A percentile compares a stretch with the other conserved stretches of the same genome.
phyloP scores from a whole-genome alignment of 331 rosid genomes.

The Rosa hybrid region DNA sequence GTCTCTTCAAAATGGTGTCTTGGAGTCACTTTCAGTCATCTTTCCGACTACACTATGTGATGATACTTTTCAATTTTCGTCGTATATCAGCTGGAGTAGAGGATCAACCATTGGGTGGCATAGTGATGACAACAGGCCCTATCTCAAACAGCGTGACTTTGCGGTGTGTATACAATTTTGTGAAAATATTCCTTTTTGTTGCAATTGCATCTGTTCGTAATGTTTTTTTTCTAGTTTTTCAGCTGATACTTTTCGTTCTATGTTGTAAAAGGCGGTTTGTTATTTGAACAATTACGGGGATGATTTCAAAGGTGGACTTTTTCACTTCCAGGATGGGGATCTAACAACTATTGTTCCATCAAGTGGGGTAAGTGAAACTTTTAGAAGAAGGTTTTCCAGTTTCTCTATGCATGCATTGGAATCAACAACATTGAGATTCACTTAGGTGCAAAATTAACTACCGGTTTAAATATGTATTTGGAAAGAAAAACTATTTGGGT shows the following conservation, averaged over 20 bases:
- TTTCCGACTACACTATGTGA: slow-evolving; percentile 6
- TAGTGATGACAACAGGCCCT: slow-evolving; percentile 90
- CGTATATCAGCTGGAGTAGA: slow-evolving; percentile 67
- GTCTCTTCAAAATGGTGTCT: neutral
- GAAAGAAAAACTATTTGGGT: neutral
- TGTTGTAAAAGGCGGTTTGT: slow-evolving; percentile 79
- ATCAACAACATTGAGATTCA: neutral
- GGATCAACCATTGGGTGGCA: slow-evolving; percentile 99
- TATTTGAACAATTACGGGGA: slow-evolving; percentile 66
- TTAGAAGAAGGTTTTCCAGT: neutral
- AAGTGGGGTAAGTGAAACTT: slow-evolving; percentile 68
- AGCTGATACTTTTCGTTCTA: slow-evolving; percentile 31
- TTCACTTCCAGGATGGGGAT: slow-evolving; percentile 84
- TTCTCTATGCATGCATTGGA: slow-evolving; percentile 3
- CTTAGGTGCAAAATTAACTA: neutral
- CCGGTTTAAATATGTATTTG: neutral
- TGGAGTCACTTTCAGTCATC: neutral
- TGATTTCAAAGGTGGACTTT: slow-evolving; percentile 83
- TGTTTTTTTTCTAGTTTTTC: neutral
- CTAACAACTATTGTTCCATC: slow-evolving; percentile 63
- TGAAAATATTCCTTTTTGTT: neutral
- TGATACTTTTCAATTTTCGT: slow-evolving; percentile 9
- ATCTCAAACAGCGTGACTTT: slow-evolving; percentile 84
- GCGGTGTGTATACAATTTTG: slow-evolving; percentile 49
- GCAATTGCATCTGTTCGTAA: neutral